phyloP scores from a whole-genome alignment of 2,329 filamentous ascomycete genomes.

The Fusarium continuum region DNA sequence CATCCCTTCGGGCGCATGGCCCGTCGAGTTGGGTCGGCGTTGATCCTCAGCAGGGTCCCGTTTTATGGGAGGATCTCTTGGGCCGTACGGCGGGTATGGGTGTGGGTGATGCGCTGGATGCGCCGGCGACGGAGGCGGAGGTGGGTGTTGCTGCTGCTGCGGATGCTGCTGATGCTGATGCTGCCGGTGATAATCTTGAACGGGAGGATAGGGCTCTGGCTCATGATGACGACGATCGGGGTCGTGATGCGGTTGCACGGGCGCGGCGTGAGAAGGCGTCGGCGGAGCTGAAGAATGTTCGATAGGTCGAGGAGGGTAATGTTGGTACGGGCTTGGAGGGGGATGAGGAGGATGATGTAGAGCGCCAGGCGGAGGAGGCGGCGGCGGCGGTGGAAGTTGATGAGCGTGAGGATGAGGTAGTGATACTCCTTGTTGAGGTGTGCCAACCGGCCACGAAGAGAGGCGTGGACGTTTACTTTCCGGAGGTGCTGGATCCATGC shows the following conservation, averaged over 20 bases:
- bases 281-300: conserved; percentile 48
- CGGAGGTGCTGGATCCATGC: conserved; percentile 68
- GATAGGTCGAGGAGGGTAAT: conserved; percentile 49
- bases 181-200: conserved; percentile 61
- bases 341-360: conserved; percentile 43
- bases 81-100: conserved; percentile 55
- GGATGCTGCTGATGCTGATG: conserved; percentile 36
- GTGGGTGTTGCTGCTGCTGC: conserved; percentile 33
- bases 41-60: conserved; percentile 63
- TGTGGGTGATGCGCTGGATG: conserved; percentile 50
- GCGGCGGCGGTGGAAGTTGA: conserved; percentile 46
- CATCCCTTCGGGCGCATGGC: conserved; percentile 51
- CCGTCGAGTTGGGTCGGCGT: conserved; percentile 63
- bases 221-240: conserved; percentile 66
- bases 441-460: conserved; percentile 58
- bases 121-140: conserved; percentile 53
- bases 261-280: conserved; percentile 44
- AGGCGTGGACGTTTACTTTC: conserved; percentile 69
- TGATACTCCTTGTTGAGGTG: conserved; percentile 58
- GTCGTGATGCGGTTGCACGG: conserved; percentile 51
- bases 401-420: conserved; percentile 52
- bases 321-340: conserved; percentile 53
- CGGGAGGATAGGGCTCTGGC: conserved; percentile 62
- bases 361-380: conserved; percentile 40
- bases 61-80: conserved; percentile 65